These are phyloP conservation scores for Blastomyces parvus DNA, from an alignment of 2,329 filamentous ascomycete genomes.

Conservation along the genomic window DNA sequence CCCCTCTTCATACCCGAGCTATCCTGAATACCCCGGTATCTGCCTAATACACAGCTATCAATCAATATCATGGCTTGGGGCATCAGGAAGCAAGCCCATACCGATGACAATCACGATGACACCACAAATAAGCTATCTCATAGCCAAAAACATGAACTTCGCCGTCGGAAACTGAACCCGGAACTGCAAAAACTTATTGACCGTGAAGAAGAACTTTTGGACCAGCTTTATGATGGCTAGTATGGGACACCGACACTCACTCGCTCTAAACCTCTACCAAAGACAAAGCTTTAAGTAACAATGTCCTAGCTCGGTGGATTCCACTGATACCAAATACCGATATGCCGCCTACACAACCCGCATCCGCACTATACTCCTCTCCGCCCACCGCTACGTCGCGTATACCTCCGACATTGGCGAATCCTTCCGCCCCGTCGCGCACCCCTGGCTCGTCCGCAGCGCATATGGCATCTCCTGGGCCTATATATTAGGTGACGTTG, in stretches of 20 bases:
- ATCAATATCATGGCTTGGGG: slow-evolving; percentile 27
- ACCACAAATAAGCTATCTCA: slow-evolving; percentile 33
- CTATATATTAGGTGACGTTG: slow-evolving; percentile 83
- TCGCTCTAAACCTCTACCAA: background rate
- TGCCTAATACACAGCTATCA: background rate
- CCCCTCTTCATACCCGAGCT: background rate
- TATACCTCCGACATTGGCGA: slow-evolving; percentile 97
- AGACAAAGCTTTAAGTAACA: slow-evolving; percentile 7
- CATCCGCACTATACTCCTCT: slow-evolving; percentile 74
- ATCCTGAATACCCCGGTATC: background rate
- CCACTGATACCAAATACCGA: slow-evolving; percentile 74
- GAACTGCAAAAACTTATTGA: slow-evolving; percentile 49
- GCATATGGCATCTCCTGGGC: slow-evolving; percentile 91
- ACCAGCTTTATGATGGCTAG: slow-evolving; percentile 69
- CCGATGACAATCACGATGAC: slow-evolving; percentile 16
- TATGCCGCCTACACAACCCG: slow-evolving; percentile 89
- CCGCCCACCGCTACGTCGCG: slow-evolving; percentile 89
- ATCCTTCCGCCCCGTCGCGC: slow-evolving; percentile 85
- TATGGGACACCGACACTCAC: slow-evolving; percentile 37
- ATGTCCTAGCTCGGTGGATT: slow-evolving; percentile 54
- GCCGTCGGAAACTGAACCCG: slow-evolving; percentile 39
- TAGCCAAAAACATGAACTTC: slow-evolving; percentile 24
- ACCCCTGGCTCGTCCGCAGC: slow-evolving; percentile 67
- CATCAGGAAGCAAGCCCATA: slow-evolving; percentile 26
- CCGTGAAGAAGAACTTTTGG: slow-evolving; percentile 62